Base-by-base conservation (phyloP, 2,329 filamentous ascomycete genomes). In the Ophiostoma sp. region DNA sequence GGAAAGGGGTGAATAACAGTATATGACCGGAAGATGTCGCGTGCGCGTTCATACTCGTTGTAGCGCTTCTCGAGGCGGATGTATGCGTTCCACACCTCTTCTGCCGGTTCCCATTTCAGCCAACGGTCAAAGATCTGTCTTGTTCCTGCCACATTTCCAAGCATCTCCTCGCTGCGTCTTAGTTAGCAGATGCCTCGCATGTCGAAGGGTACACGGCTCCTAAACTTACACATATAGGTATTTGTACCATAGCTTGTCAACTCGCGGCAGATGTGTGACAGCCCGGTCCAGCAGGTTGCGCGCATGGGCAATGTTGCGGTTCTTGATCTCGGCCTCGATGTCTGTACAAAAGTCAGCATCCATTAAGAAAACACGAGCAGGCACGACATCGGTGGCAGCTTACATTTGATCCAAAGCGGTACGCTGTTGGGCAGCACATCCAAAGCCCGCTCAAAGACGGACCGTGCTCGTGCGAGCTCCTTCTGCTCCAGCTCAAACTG, bases 211-310 rank as follows among this genome's bases (percentile, higher is more conserved):
- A 39, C 6, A 8, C 17, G 20, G 7, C 20, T 39, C n/a, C n/a
- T n/a, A 4, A 7, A 69, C 73, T 68, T 70, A 74, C 73, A 75
- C 74, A 68, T 75, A 75, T 35, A 96, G 93, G 83, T 97, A 99
- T 79, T 98, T 98, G 83, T 97, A 99, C 95, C 95, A 99, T 44
- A 99, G 83, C 84, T 98, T 98, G 79, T 98, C 93, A 57, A 98
- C 87, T 71, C 95, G 85, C 5, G 95, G 95, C 54, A 97, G 83
- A 70, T 96, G 92, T 0, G 93, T 93, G 69, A 98, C 92, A n/a
- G 95, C 94, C 70, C 95, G 90, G 79, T 99, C 95, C 68, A 99
- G 87, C 68, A 99, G 81, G 78, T 99, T 99, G 71, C 95, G 86
- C 44, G 95, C 94, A 84, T 98, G 94, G 79, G 97, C 97, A 83